Conservation (phyloP, 2,329 filamentous ascomycete species). For the Colletotrichum abscissum region DNA sequence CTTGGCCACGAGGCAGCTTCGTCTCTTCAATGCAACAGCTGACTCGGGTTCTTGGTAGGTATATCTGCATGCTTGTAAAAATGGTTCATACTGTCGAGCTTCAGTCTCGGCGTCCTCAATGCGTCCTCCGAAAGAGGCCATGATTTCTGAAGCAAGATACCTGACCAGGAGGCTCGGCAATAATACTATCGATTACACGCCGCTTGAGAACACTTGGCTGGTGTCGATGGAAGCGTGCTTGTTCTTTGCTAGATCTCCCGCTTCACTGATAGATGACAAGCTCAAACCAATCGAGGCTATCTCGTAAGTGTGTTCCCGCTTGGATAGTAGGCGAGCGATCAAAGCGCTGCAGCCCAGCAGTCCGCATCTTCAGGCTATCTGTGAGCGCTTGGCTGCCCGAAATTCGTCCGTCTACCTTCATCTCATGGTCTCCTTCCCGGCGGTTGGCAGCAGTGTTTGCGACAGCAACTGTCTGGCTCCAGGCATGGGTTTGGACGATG, state of each 20-base stretch:
- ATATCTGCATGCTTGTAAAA: neutral
- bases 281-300: neutral
- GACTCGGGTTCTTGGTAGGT: slow-evolving; percentile 14
- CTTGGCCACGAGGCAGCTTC: slow-evolving; percentile 1
- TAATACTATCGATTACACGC: neutral
- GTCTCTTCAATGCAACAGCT: slow-evolving; percentile 24
- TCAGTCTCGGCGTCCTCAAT: too few relatives aligned
- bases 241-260: neutral
- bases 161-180: neutral
- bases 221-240: neutral
- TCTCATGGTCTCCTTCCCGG: too few relatives aligned
- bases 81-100: neutral
- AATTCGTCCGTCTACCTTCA: too few relatives aligned
- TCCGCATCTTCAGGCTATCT: too few relatives aligned
- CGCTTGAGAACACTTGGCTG: too few relatives aligned
- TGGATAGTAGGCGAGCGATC: too few relatives aligned
- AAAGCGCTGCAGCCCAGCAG: too few relatives aligned
- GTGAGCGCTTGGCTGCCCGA: too few relatives aligned
- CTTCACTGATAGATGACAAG: neutral
- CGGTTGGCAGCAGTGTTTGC: too few relatives aligned
- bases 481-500: too few relatives aligned
- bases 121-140: neutral
- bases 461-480: too few relatives aligned
- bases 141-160: neutral
- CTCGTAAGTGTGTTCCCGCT: neutral